phyloP scores from a whole-genome alignment of 345 rosid species.

The Physaria fendleri region DNA sequence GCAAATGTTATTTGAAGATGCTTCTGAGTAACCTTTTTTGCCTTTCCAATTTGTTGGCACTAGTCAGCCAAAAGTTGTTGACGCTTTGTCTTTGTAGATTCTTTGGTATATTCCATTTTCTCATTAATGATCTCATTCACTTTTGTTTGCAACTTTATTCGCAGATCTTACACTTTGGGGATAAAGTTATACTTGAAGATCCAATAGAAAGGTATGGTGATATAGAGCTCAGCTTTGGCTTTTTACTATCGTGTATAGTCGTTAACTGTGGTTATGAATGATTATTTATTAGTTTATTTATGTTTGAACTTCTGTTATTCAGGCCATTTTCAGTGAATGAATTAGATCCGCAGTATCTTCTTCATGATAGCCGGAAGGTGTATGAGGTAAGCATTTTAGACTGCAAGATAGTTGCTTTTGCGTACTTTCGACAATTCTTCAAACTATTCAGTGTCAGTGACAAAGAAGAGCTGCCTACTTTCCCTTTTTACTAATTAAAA shows the following conservation, averaged over 20 bases:
- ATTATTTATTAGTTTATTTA: constrained; percentile 8
- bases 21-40: background rate
- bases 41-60: background rate
- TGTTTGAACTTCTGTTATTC: constrained; percentile 20
- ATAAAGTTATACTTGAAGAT: constrained; percentile 80
- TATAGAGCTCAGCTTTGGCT: background rate
- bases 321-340: constrained; percentile 96
- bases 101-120: constrained; percentile 3
- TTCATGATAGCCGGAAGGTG: constrained; percentile 96
- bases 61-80: constrained; percentile 2
- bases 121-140: constrained; percentile 11
- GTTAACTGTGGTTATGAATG: background rate
- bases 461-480: background rate
- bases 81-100: constrained; percentile 18
- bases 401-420: constrained; percentile 3
- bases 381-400: constrained; percentile 64
- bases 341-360: constrained; percentile 88
- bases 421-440: background rate
- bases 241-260: background rate
- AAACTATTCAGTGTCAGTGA: background rate
- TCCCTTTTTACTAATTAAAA: constrained; percentile 1
- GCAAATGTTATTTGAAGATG: background rate
- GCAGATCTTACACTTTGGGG: constrained; percentile 78
- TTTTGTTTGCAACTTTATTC: constrained; percentile 11
- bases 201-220: constrained; percentile 74